phyloP scores from a whole-genome alignment of 148 eudicot genomes.

The Persicaria tinctoria region DNA sequence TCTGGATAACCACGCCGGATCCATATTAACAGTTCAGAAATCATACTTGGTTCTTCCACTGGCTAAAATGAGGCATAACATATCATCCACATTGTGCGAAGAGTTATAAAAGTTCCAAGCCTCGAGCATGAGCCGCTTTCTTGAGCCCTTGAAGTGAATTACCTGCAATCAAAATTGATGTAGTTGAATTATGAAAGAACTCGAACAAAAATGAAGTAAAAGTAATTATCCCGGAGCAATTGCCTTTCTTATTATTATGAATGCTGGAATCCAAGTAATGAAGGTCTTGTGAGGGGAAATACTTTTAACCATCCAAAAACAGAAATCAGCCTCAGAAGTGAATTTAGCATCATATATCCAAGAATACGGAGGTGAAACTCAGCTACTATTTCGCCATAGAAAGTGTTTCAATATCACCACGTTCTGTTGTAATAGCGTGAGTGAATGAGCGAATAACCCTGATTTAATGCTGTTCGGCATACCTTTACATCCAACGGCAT shows the following conservation, averaged over 20 bases:
- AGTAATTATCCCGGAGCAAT: too few species aligned
- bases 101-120: slow-evolving; percentile 74
- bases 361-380: background rate
- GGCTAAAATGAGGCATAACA: slow-evolving; percentile 68
- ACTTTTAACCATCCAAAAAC: background rate
- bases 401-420: too few species aligned
- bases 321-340: background rate
- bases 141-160: slow-evolving; percentile 93
- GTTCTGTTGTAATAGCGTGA: background rate
- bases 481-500: slow-evolving; percentile 99
- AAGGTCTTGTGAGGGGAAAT: too few species aligned
- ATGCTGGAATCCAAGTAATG: too few species aligned
- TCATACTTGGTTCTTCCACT: slow-evolving; percentile 96
- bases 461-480: slow-evolving; percentile 2
- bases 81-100: slow-evolving; percentile 54
- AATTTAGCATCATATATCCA: background rate
- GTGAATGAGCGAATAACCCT: background rate
- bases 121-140: slow-evolving; percentile 95
- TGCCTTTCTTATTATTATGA: too few species aligned
- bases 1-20: background rate
- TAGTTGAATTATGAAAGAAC: background rate
- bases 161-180: slow-evolving; percentile 33
- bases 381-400: too few species aligned
- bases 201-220: background rate
- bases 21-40: slow-evolving; percentile 29